phyloP scores from a whole-genome alignment of 192 early-diverging fungal genomes.

The Mortierella alpina region DNA sequence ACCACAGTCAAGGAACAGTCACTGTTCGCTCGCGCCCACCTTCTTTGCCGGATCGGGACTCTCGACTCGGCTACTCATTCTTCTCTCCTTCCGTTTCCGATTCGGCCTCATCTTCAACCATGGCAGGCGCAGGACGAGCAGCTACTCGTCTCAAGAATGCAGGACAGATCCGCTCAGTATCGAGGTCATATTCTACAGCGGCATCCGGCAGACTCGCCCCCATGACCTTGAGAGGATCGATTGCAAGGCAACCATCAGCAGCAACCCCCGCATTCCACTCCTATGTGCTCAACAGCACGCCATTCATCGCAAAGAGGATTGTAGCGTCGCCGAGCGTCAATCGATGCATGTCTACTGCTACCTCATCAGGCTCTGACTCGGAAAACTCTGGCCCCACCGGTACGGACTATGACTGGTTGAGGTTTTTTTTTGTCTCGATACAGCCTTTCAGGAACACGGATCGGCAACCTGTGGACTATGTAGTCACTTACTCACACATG shows the following conservation, averaged over 20 bases:
- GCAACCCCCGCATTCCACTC: not conserved
- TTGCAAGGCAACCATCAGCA: not conserved
- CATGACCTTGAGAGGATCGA: not conserved
- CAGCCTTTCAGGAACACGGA: not conserved
- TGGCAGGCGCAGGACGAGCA: constrained; percentile 14
- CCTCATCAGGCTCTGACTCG: not conserved
- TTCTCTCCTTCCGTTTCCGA: not conserved
- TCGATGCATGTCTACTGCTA: not conserved
- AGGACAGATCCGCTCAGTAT: constrained; percentile 1
- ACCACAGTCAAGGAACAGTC: not conserved
- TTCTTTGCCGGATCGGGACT: too few relatives aligned
- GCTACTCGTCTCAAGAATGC: not conserved
- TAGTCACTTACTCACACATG: too few relatives aligned
- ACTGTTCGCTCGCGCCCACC: too few relatives aligned
- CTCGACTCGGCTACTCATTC: not conserved
- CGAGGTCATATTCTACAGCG: not conserved
- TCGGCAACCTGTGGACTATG: not conserved
- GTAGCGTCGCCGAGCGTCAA: not conserved
- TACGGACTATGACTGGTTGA: not conserved
- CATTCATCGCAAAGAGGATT: constrained; percentile 11
- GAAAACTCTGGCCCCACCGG: not conserved
- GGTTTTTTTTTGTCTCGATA: not conserved
- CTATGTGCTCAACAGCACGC: constrained; percentile 18
- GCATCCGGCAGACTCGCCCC: not conserved
- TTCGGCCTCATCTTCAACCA: not conserved